Base-by-base conservation (phyloP, 202 grass and related monocot genomes). In the Zizania palustris region DNA sequence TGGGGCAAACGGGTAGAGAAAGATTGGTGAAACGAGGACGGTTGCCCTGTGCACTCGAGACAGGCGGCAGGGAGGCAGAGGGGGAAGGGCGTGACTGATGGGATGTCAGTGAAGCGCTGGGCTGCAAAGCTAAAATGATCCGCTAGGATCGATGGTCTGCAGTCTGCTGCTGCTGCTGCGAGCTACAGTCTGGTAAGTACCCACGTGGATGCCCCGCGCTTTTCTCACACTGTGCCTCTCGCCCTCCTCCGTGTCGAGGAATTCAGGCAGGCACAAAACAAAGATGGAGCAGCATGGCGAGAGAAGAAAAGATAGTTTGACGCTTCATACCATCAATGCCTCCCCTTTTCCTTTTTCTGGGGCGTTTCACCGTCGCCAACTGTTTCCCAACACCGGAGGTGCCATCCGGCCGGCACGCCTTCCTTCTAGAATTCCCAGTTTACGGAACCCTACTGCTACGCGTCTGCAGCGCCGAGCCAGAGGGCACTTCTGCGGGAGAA, bases 11-110 rank as follows among this genome's bases (percentile, higher is more conserved):
- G n/a, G 28, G 28, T 28, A 28, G 28, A 28, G 28, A 28, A 28
- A 28, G 28, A 28, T 28, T 16, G 28, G 4, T 0, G 42, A 4
- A 18, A 33, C 15, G 12, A 59, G 54, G 42, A 65, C 53, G 13
- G 54, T 18, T 22, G 20, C 38, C 14, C 11, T 36, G 54, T 44
- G 84, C 75, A 40, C 79, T 37, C 60, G 67, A 51, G 60, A 60
- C 16, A 56, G 33, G 55, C 36, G 5, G 45, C 63, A 20, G 62
- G 1, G 46, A n/a, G 51, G 51, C 51, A 55, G 51, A 55, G n/a
- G 51, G 57, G 59, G 71, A 67, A 76, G 70, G 35, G 35, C 80
- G 76, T 84, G 71, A 86, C 81, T 69, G 65, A 84, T 63, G 76
- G 63, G 65, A 84, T 63, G 76, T 22, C 80, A 35, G 80, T 83